Base-by-base conservation (phyloP, 2,329 filamentous ascomycete genomes). In the Cercospora janseana region DNA sequence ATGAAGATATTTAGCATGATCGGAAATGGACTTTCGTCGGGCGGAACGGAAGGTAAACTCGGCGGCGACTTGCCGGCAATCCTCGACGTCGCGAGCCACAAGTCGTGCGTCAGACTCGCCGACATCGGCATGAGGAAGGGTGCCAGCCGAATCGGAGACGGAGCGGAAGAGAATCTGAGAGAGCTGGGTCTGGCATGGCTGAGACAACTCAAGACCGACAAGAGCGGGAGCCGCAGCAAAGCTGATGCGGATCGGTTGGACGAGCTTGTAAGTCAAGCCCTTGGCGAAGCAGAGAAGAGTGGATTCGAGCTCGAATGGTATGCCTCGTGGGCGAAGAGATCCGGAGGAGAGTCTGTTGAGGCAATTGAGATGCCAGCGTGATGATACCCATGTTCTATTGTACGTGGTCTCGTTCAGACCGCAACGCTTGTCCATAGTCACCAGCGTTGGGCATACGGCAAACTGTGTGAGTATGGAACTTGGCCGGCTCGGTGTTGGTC, bases 401-500 rank as follows among this genome's bases (percentile, higher is more conserved):
- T 37, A 53, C 32, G 23, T 41, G 51, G 29, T 60, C 56, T 37
- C 38, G 20, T 5, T 67, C 20, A 12, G 52, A 45, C 5, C 57
- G 46, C 44, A 62, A 46, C 7, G 75, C 78, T 57, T 75, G 78
- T 0, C 87, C 87, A 64, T 91, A 91, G 63, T 92, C 87, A 0
- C 87, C 87, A 0, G 72, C 81, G 66, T 92, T 91, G 0, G 87
- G 87, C 24, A 80, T 83, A 27, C 87, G 70, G 55, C 88, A 69
- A 45, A 88, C 69, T 0, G 87, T 91, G 65, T 92, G 87, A 16
- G 88, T 86, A 60, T 92, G 87, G 60, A 88, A 92, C 67, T 86
- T 87, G 24, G 82, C 82, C 0, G 87, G 87, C 67, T 87, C 79
- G 42, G 75, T 74, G 61, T 91, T 92, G 1, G 77, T 82, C 61